Percentiles rank a stretch among this genome's conserved stretches.
phyloP scores from a whole-genome alignment of 2,329 filamentous ascomycete genomes.

The Fusarium mangiferae region DNA sequence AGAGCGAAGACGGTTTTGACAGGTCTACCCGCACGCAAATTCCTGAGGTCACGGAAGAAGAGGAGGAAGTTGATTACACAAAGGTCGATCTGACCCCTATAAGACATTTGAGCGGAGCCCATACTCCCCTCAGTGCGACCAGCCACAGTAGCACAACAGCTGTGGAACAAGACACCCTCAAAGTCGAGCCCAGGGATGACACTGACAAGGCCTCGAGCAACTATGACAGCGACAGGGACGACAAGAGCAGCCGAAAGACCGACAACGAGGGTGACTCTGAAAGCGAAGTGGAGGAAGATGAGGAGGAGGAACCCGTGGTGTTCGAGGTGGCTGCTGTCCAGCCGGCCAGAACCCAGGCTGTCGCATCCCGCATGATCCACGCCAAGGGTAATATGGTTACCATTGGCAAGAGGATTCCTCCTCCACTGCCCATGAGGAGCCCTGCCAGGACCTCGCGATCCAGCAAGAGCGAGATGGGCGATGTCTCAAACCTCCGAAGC shows the following conservation, averaged over 20 bases:
- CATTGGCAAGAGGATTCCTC: slow-evolving; percentile 82
- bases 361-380: slow-evolving; percentile 72
- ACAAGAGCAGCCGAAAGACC: slow-evolving; percentile 44
- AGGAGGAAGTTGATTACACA: slow-evolving; percentile 69
- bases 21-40: slow-evolving; percentile 55
- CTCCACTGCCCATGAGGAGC: slow-evolving; percentile 81
- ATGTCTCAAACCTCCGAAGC: slow-evolving; percentile 64
- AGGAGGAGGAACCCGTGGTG: slow-evolving; percentile 71
- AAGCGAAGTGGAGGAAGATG: slow-evolving; percentile 34
- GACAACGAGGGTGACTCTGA: slow-evolving; percentile 40
- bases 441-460: slow-evolving; percentile 70
- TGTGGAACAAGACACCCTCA: slow-evolving; percentile 35
- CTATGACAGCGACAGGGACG: slow-evolving; percentile 41
- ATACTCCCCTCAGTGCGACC: slow-evolving; percentile 31
- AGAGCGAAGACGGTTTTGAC: slow-evolving; percentile 63
- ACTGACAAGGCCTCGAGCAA: slow-evolving; percentile 40
- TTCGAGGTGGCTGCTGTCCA: slow-evolving; percentile 73
- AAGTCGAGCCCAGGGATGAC: slow-evolving; percentile 39
- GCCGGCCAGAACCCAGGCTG: slow-evolving; percentile 64
- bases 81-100: slow-evolving; percentile 65
- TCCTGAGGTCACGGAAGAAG: slow-evolving; percentile 53
- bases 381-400: slow-evolving; percentile 84
- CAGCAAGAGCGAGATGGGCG: slow-evolving; percentile 65
- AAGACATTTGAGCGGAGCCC: slow-evolving; percentile 54
- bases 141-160: slow-evolving; percentile 36